Evolutionary conservation across 2,329 filamentous ascomycete genomes (phyloP).

Genomic region (Pestalotiopsis sp.): DNA sequence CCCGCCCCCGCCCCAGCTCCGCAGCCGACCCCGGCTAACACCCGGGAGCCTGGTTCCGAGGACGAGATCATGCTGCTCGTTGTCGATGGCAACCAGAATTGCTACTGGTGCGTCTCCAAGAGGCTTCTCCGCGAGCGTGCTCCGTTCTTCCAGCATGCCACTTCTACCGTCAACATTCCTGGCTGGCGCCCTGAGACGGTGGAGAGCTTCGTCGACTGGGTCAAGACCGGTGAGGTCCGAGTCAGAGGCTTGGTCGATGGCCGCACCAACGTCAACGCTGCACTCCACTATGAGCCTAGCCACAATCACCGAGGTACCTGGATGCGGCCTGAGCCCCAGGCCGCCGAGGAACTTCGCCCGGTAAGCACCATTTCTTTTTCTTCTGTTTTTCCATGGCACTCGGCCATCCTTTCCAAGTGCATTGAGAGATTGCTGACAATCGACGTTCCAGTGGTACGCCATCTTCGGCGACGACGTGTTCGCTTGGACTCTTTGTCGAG

Average conservation of each 20-base stretch:
- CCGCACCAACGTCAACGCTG: background rate
- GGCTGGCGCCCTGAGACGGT: background rate
- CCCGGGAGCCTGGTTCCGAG: too few species aligned
- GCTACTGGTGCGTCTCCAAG: too few species aligned
- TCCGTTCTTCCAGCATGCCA: too few species aligned
- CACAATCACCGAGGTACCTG: background rate
- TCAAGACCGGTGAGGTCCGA: background rate
- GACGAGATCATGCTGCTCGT: too few species aligned
- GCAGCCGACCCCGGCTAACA: too few species aligned
- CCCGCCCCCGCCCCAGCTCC: too few species aligned
- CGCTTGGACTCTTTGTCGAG: background rate
- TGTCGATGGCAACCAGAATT: too few species aligned
- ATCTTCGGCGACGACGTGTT: background rate
- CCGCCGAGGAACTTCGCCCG: background rate
- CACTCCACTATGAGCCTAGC: background rate
- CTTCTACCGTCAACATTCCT: background rate
- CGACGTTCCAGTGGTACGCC: background rate
- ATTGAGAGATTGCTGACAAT: background rate
- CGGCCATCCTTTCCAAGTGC: background rate
- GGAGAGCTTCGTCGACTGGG: background rate
- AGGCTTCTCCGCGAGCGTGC: too few species aligned
- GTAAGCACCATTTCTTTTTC: background rate
- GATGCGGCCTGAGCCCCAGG: background rate
- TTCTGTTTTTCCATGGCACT: background rate
- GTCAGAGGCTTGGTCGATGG: background rate